Conservation (phyloP, 495 filamentous ascomycete genomes). For the Platismatia glauca region DNA sequence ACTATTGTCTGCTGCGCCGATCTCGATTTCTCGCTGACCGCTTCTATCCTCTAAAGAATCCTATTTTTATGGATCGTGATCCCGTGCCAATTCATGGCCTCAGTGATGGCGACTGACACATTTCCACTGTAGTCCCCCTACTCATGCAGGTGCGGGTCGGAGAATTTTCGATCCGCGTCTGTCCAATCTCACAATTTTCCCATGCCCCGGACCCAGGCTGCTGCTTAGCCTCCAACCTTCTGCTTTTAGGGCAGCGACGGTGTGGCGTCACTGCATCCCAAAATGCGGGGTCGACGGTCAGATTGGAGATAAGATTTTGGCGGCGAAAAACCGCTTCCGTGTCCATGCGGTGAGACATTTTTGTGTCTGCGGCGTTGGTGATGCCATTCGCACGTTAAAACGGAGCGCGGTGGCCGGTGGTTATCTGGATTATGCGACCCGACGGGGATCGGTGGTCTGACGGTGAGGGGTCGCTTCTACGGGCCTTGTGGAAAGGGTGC, state of each 20-base stretch:
- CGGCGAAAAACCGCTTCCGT: background rate
- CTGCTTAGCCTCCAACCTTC: background rate
- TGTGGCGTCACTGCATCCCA: background rate
- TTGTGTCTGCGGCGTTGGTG: too few species aligned
- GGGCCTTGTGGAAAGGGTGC: background rate
- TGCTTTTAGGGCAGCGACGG: constrained; percentile 3
- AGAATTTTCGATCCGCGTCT: constrained; percentile 1
- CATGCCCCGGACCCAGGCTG: background rate
- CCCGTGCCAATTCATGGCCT: background rate
- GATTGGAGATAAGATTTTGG: background rate
- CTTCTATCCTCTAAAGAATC: background rate
- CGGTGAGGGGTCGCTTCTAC: constrained; percentile 1
- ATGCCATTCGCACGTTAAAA: background rate
- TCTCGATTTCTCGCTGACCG: background rate
- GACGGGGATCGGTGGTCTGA: background rate
- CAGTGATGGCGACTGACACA: background rate
- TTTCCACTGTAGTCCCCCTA: background rate
- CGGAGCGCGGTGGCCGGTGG: background rate
- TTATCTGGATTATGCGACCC: background rate
- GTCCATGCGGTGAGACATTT: background rate
- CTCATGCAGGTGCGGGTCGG: constrained; percentile 8
- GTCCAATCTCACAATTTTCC: background rate
- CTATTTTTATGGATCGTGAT: background rate
- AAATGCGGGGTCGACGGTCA: constrained; percentile 1
- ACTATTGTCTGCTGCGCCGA: background rate